Evolutionary conservation across 75 land plant species (phyloP).

Genomic region (Selaginella tamariscina): DNA sequence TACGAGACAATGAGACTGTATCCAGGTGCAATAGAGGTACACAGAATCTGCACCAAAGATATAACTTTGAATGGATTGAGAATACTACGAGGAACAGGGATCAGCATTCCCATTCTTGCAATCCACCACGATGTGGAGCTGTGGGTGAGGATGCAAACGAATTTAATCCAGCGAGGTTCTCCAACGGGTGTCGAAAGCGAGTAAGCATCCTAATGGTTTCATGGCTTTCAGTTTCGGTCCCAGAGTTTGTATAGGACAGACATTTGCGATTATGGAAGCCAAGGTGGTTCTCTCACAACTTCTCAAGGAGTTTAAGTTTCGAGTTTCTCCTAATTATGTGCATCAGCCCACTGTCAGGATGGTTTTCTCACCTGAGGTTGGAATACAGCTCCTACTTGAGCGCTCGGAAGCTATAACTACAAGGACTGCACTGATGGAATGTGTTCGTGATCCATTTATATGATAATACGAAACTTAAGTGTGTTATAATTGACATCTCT

Average conservation of each 20-base stretch:
- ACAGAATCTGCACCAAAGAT: background rate
- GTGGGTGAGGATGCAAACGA: slow-evolving; percentile 45
- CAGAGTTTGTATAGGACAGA: slow-evolving; percentile 55
- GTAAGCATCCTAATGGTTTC: slow-evolving; percentile 55
- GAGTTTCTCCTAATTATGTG: too few species aligned
- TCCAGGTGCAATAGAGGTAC: background rate
- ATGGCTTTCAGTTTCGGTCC: slow-evolving; percentile 76
- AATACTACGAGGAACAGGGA: slow-evolving; percentile 1
- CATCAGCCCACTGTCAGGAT: too few species aligned
- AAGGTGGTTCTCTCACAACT: too few species aligned
- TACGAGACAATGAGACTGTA: background rate
- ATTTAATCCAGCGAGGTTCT: slow-evolving; percentile 47
- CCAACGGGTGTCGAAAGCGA: slow-evolving; percentile 32
- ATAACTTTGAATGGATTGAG: background rate
- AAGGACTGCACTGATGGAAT: too few species aligned
- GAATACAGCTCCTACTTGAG: too few species aligned
- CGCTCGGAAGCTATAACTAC: too few species aligned
- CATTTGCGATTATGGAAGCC: too few species aligned
- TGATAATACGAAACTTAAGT: too few species aligned
- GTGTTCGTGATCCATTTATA: too few species aligned
- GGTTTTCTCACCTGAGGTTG: too few species aligned
- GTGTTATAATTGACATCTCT: too few species aligned
- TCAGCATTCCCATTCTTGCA: slow-evolving; percentile 31
- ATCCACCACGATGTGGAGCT: slow-evolving; percentile 36
- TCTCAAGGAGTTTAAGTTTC: too few species aligned